Base-by-base conservation (phyloP, 2,329 filamentous ascomycete genomes). In the Cladophialophora exuberans region DNA sequence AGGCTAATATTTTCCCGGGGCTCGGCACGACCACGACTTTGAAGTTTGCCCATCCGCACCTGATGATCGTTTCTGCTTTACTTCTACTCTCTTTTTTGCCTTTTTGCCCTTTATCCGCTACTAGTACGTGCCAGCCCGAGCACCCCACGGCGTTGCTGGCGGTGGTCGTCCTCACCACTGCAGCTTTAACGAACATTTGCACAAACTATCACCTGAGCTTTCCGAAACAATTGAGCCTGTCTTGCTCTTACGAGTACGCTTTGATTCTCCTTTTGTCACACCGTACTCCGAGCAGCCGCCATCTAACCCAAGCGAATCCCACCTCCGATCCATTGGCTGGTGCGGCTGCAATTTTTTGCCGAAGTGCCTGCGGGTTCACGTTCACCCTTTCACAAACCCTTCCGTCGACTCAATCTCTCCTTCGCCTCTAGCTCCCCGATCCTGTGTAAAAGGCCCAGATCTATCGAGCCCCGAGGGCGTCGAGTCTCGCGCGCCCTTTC, bases 51-150 rank as follows among this genome's bases (percentile, higher is more conserved):
- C 30, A 13, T 25, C 25, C 46, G 23, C 46, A 49, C 46, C 46
- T 39, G 46, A 39, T 49, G 46, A 49, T 49, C 46, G 46, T 39
- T 38, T 36, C 46, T 49, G 33, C 39, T 49, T 49, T 49, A 18
- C 46, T 35, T 10, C 26, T 26, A 31, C 10, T 31, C 10, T n/a
- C 30, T 2, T 31, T 28, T 48, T 48, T 28, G 45, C 35, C 33
- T 28, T 28, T 41, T 20, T n/a, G n/a, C n/a, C 22, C 33, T 35
- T 18, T 30, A 5, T 28, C 33, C 11, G 15, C 31, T 39, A n/a
- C n/a, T n/a, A n/a, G n/a, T n/a, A n/a, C n/a, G n/a, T 20, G 7
- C 45, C 22, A 23, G 20, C 35, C 44, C 30, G 28, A 17, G 23
- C 9, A 49, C 46, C 22, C 23, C 46, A 17, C 15, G 46, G 15